Evolutionary conservation across 1,284 basidiomycete species (phyloP).

Genomic region (Farysia itapuensis): DNA sequence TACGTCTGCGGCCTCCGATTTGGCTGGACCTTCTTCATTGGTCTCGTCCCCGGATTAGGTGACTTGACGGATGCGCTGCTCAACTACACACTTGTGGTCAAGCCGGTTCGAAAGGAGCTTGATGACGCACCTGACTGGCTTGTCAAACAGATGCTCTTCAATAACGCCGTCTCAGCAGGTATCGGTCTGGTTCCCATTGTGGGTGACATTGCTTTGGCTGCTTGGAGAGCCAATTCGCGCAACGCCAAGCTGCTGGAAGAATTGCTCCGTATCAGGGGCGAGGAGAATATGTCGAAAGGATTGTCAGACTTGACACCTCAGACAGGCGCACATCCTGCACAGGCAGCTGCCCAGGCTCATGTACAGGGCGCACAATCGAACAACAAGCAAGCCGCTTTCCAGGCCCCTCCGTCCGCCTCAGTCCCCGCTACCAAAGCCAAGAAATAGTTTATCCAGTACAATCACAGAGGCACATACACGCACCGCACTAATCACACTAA

Average conservation of each 20-base stretch:
- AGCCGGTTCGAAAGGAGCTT: conserved; percentile 71
- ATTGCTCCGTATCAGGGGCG: conserved; percentile 36
- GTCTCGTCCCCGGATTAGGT: conserved; percentile 74
- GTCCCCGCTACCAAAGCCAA: not conserved
- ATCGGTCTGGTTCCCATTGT: conserved; percentile 76
- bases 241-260: conserved; percentile 67
- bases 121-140: conserved; percentile 62
- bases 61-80: conserved; percentile 69
- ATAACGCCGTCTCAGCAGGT: conserved; percentile 73
- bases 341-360: conserved; percentile 13
- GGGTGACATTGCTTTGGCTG: conserved; percentile 74
- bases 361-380: not conserved
- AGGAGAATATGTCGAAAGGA: conserved; percentile 46
- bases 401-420: not conserved
- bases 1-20: conserved; percentile 78
- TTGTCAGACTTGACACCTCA: conserved; percentile 38
- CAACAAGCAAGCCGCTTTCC: not conserved
- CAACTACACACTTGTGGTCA: conserved; percentile 77
- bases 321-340: conserved; percentile 7
- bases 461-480: too few relatives aligned
- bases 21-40: conserved; percentile 70
- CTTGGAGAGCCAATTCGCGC: conserved; percentile 84
- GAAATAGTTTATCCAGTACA: not conserved
- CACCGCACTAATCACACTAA: too few relatives aligned
- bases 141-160: conserved; percentile 67